Conservation (phyloP, 225 moss, liverwort and hornwort genomes). For the Climacium dendroides region DNA sequence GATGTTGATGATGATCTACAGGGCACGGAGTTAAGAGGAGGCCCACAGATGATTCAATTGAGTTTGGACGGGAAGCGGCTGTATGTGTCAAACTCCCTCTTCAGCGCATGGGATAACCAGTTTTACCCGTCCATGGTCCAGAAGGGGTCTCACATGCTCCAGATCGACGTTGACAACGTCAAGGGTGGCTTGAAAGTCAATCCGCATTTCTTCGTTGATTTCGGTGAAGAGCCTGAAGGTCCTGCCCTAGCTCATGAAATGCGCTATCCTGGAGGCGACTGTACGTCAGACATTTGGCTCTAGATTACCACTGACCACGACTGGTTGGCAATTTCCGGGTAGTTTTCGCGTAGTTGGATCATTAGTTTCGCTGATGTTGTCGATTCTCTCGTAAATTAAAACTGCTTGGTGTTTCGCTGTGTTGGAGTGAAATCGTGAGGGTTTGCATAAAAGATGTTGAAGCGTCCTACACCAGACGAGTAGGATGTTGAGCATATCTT, state of each 20-base stretch:
- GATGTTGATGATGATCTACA: not conserved
- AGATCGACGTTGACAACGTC: slow-evolving; percentile 78
- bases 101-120: slow-evolving; percentile 92
- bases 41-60: slow-evolving; percentile 98
- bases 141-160: slow-evolving; percentile 78
- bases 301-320: not conserved
- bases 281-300: slow-evolving; percentile 96
- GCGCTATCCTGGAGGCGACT: slow-evolving; percentile 96
- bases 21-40: slow-evolving; percentile 76
- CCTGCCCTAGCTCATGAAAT: slow-evolving; percentile 93
- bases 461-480: not conserved
- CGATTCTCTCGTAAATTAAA: not conserved
- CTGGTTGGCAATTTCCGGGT: not conserved
- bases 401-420: not conserved
- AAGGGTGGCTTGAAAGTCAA: slow-evolving; percentile 78
- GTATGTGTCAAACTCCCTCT: slow-evolving; percentile 81
- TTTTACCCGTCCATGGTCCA: slow-evolving; percentile 78
- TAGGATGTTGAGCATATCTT: not conserved
- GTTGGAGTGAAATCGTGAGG: not conserved
- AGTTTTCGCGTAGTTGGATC: not conserved
- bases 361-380: not conserved
- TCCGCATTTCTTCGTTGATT: slow-evolving; percentile 69
- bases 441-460: not conserved
- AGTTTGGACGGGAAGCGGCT: slow-evolving; percentile 92
- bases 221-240: slow-evolving; percentile 78